Evolutionary conservation across 306 rosid genomes (phyloP).

Genomic region (Corylus americana): DNA sequence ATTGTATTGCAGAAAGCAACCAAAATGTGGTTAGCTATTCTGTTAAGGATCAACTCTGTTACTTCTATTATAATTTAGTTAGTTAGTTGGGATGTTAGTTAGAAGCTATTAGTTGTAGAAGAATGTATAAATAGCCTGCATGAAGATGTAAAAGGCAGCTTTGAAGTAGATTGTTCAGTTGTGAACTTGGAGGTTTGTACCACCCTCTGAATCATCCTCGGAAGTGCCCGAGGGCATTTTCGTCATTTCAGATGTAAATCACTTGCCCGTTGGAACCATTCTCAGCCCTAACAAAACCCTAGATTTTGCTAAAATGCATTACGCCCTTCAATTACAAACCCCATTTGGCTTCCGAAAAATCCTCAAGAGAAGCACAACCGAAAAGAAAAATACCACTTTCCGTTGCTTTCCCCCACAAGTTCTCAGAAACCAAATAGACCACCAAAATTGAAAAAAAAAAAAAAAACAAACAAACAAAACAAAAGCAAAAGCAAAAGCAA

Average conservation of each 20-base stretch:
- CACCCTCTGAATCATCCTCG: not conserved
- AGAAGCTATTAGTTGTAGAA: no score
- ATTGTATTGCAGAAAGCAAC: no score
- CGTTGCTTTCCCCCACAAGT: not conserved
- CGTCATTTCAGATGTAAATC: not conserved
- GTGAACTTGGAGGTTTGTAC: no score
- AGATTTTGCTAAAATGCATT: not conserved
- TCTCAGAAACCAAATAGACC: not conserved
- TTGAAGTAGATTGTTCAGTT: no score
- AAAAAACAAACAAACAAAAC: not conserved
- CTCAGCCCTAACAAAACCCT: not conserved
- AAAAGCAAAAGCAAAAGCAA: not conserved
- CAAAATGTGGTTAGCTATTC: no score
- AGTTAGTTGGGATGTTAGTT: no score
- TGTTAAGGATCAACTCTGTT: no score
- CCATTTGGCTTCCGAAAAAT: not conserved
- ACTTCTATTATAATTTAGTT: no score
- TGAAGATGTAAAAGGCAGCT: no score
- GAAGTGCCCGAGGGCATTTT: not conserved
- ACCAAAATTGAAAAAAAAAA: not conserved
- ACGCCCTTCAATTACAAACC: not conserved
- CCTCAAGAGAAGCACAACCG: not conserved
- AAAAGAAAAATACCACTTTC: not conserved
- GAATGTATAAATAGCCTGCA: no score
- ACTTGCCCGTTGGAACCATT: not conserved